Evolutionary conservation across 371 early-diverging fungal genomes (phyloP).

Genomic region (Mucor sp.): DNA sequence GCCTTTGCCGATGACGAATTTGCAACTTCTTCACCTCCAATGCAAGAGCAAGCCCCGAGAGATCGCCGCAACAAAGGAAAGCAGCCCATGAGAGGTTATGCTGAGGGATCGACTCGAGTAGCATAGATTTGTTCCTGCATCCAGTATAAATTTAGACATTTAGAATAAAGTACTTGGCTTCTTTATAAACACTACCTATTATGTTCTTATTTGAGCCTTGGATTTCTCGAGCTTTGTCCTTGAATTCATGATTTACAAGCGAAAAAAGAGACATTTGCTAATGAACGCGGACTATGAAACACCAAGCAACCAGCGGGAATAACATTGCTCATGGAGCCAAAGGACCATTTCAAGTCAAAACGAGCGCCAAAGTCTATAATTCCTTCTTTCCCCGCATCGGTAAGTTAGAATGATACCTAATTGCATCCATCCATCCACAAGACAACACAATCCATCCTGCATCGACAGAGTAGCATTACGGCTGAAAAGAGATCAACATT

Average conservation of each 20-base stretch:
- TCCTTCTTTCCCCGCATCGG: constrained; percentile 48
- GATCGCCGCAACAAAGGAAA: too few relatives aligned
- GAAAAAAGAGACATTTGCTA: too few relatives aligned
- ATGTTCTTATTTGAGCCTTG: too few relatives aligned
- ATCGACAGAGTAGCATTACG: background rate
- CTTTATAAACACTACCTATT: too few relatives aligned
- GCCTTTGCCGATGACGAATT: background rate
- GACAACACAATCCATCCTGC: background rate
- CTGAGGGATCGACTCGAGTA: too few relatives aligned
- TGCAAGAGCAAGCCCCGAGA: too few relatives aligned
- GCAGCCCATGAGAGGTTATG: too few relatives aligned
- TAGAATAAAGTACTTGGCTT: background rate
- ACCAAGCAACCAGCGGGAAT: constrained; percentile 4
- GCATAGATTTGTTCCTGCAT: background rate
- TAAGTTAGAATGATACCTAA: constrained; percentile 24
- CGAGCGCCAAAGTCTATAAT: constrained; percentile 19
- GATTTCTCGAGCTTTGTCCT: too few relatives aligned
- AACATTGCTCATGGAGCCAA: background rate
- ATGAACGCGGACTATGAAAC: constrained; percentile 1
- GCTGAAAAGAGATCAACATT: background rate
- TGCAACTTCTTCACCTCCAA: background rate
- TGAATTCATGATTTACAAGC: too few relatives aligned
- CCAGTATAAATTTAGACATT: background rate
- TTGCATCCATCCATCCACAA: constrained; percentile 21
- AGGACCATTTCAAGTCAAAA: constrained; percentile 20